Conservation (phyloP, 2,329 filamentous ascomycete species). For the Fusarium denticulatum region DNA sequence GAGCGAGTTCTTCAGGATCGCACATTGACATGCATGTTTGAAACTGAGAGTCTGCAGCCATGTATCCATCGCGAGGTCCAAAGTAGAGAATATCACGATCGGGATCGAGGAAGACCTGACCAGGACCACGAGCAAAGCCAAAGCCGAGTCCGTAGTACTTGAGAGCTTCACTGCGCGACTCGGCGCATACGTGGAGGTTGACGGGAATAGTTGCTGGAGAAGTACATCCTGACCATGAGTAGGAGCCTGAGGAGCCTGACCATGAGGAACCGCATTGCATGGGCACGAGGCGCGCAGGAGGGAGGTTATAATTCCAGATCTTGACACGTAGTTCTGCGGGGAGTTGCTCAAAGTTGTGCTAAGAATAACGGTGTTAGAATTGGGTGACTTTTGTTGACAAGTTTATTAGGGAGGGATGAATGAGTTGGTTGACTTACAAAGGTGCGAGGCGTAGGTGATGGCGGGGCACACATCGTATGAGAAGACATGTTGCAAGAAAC, state of each 20-base stretch:
- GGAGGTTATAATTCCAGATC: constrained; percentile 59
- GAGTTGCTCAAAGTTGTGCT: constrained; percentile 56
- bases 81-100: constrained; percentile 59
- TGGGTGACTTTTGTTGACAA: neutral
- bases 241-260: constrained; percentile 34
- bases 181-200: constrained; percentile 58
- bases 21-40: constrained; percentile 56
- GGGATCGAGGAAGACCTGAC: constrained; percentile 56
- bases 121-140: constrained; percentile 53
- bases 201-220: constrained; percentile 55
- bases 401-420: neutral
- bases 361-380: constrained; percentile 8
- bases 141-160: constrained; percentile 54
- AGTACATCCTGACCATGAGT: constrained; percentile 49
- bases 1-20: constrained; percentile 52
- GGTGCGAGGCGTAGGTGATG: neutral
- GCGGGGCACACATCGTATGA: neutral
- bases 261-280: constrained; percentile 52
- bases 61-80: constrained; percentile 56
- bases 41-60: constrained; percentile 58
- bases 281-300: constrained; percentile 55
- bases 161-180: constrained; percentile 57
- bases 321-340: constrained; percentile 59
- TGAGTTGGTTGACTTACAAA: constrained; percentile 30
- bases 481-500: constrained; percentile 13